A percentile compares a stretch with the other conserved stretches of the same genome.
phyloP scores from a whole-genome alignment of 768 basidiomycete species.

The Paxillus rubicundulus region DNA sequence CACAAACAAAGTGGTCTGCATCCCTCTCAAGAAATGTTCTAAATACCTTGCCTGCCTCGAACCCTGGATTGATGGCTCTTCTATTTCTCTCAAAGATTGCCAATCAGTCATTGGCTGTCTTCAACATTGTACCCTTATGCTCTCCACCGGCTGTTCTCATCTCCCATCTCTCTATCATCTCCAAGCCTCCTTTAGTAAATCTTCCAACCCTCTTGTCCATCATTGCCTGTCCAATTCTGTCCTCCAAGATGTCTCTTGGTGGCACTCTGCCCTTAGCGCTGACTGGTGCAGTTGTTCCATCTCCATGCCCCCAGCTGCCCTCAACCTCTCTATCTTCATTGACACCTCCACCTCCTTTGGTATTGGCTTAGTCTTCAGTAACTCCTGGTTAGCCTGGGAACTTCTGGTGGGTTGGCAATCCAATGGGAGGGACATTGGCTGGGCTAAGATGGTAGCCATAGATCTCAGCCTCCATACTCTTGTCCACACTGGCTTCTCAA shows the following conservation, averaged over 20 bases:
- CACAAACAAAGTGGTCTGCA: too few relatives aligned
- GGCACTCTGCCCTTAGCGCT: neutral
- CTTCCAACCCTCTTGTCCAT: neutral
- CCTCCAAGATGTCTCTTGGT: neutral
- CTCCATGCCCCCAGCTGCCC: slow-evolving; percentile 4
- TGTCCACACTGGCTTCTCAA: slow-evolving; percentile 20
- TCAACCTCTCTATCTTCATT: slow-evolving; percentile 29
- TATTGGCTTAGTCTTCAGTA: slow-evolving; percentile 37
- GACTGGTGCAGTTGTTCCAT: neutral
- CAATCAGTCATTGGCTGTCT: neutral
- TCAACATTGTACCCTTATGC: neutral
- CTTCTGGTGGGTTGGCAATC: slow-evolving; percentile 26
- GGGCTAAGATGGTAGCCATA: slow-evolving; percentile 45
- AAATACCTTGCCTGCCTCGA: neutral
- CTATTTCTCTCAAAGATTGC: neutral
- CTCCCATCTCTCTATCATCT: slow-evolving; percentile 32
- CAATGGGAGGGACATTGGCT: slow-evolving; percentile 40
- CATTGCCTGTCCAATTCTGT: neutral
- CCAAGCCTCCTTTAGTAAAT: slow-evolving; percentile 18
- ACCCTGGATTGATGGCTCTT: neutral
- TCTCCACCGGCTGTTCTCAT: slow-evolving; percentile 23
- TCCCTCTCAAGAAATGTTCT: neutral
- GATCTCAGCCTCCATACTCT: slow-evolving; percentile 39
- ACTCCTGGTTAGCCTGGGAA: slow-evolving; percentile 40
- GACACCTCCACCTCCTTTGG: slow-evolving; percentile 42